Percentiles rank a stretch among this genome's conserved stretches.
These are phyloP conservation scores for Sordariomycetes sp. DNA, from an alignment of 2,329 filamentous ascomycete genomes.

Conservation along the genomic window DNA sequence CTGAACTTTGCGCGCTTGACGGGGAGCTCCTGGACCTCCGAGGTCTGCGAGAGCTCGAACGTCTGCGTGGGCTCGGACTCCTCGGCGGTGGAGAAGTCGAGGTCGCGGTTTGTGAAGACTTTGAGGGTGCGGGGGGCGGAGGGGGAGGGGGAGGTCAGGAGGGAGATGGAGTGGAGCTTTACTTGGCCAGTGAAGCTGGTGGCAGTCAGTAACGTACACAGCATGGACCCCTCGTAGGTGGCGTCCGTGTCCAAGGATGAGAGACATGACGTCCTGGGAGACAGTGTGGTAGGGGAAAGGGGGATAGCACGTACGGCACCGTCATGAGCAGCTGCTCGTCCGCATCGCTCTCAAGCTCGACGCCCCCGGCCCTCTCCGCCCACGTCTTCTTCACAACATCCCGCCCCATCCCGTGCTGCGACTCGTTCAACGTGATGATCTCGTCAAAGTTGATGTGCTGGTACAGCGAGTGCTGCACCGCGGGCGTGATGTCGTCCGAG, in stretches of 20 bases:
- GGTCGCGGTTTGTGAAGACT: slow-evolving; percentile 73
- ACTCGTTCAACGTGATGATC: slow-evolving; percentile 77
- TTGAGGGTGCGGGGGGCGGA: slow-evolving; percentile 73
- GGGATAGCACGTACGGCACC: slow-evolving; percentile 55
- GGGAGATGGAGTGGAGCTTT: slow-evolving; percentile 77
- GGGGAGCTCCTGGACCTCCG: slow-evolving; percentile 74
- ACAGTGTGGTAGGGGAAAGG: not conserved
- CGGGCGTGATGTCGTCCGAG: slow-evolving; percentile 82
- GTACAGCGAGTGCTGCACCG: slow-evolving; percentile 82
- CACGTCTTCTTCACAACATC: slow-evolving; percentile 82
- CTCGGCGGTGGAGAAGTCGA: slow-evolving; percentile 71
- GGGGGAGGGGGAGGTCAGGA: slow-evolving; percentile 61
- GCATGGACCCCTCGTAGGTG: too few relatives aligned
- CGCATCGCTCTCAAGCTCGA: slow-evolving; percentile 71
- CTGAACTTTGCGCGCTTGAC: slow-evolving; percentile 84
- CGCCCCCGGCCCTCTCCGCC: slow-evolving; percentile 58
- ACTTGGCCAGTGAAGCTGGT: slow-evolving; percentile 79
- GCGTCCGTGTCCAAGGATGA: too few relatives aligned
- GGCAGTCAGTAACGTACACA: not conserved
- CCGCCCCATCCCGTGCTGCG: slow-evolving; percentile 50
- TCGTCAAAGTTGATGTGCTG: slow-evolving; percentile 82
- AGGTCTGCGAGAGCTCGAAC: slow-evolving; percentile 64
- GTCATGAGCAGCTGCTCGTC: slow-evolving; percentile 93
- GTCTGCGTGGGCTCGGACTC: slow-evolving; percentile 60
- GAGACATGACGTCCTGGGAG: not conserved